These are phyloP conservation scores for Mortierella sp. DNA, from an alignment of 371 early-diverging fungal species.

Conservation along the genomic window DNA sequence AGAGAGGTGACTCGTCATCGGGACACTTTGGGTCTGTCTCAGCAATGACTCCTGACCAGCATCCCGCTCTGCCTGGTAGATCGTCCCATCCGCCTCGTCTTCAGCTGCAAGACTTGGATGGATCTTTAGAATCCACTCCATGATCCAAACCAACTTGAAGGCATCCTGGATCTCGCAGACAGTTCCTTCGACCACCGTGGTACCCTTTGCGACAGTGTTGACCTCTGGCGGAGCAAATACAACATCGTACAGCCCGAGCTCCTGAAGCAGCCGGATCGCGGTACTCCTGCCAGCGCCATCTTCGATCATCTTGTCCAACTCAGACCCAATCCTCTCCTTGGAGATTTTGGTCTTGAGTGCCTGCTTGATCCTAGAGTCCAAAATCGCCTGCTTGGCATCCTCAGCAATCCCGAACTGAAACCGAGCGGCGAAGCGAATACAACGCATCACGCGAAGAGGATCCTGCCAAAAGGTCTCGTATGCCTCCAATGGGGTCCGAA, in stretches of 20 bases:
- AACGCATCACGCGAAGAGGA: conserved; percentile 97
- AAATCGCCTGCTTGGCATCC: conserved; percentile 77
- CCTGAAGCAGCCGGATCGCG: conserved; percentile 65
- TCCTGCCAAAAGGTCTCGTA: conserved; percentile 97
- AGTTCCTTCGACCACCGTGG: conserved; percentile 45
- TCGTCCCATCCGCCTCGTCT: conserved; percentile 20
- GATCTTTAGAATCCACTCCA: conserved; percentile 61
- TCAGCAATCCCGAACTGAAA: conserved; percentile 87
- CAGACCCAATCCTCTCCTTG: conserved; percentile 96
- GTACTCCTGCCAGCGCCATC: conserved; percentile 60
- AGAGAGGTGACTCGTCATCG: conserved; percentile 26
- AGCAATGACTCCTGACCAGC: conserved; percentile 42
- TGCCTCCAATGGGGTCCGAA: conserved; percentile 96
- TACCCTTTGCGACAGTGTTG: conserved; percentile 37
- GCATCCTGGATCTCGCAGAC: conserved; percentile 51
- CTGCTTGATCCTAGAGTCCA: conserved; percentile 68
- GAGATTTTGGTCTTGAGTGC: conserved; percentile 92
- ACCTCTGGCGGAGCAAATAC: conserved; percentile 67
- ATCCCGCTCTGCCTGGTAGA: conserved; percentile 30
- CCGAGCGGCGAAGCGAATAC: conserved; percentile 95
- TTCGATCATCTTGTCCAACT: conserved; percentile 96
- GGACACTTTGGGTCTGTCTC: conserved; percentile 13
- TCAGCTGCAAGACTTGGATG: conserved; percentile 13
- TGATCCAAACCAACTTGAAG: conserved; percentile 61
- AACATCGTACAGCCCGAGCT: conserved; percentile 65